Evolutionary conservation across 177 flowering plant genomes (phyloP).

Genomic region (Vitis hybrid): DNA sequence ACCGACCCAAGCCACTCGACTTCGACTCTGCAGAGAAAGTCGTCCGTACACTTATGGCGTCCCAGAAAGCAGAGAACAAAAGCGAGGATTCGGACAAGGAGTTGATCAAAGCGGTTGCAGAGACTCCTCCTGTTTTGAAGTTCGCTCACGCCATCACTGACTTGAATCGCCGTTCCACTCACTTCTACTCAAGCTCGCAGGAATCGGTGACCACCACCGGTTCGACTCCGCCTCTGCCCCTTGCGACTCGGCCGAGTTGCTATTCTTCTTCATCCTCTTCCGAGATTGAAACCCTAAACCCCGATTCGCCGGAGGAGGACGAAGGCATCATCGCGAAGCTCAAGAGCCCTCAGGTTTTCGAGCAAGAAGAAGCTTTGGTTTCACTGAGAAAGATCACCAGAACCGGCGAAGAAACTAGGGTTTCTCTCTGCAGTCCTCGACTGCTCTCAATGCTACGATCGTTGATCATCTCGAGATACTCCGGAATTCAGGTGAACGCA

Average conservation of each 20-base stretch:
- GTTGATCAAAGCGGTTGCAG: slow-evolving; percentile 17
- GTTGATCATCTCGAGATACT: slow-evolving; percentile 38
- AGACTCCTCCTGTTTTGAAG: slow-evolving; percentile 7
- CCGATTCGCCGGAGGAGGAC: slow-evolving; percentile 30
- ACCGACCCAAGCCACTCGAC: slow-evolving; percentile 37
- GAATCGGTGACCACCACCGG: slow-evolving; percentile 28
- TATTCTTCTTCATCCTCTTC: slow-evolving; percentile 50
- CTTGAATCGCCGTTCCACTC: slow-evolving; percentile 20
- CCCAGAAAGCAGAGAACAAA: neutral
- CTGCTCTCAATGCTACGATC: slow-evolving; percentile 43
- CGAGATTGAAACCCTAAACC: slow-evolving; percentile 27
- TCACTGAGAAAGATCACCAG: slow-evolving; percentile 45
- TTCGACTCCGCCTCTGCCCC: slow-evolving; percentile 24
- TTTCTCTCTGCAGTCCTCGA: slow-evolving; percentile 41
- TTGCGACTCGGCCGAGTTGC: slow-evolving; percentile 42
- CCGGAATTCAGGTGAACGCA: slow-evolving; percentile 48
- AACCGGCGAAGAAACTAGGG: slow-evolving; percentile 35
- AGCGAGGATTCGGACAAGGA: slow-evolving; percentile 5
- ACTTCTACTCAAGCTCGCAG: slow-evolving; percentile 29
- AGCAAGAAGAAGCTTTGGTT: slow-evolving; percentile 45
- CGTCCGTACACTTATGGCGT: slow-evolving; percentile 28
- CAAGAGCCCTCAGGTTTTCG: slow-evolving; percentile 34
- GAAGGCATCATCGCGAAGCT: slow-evolving; percentile 34
- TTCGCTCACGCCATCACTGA: slow-evolving; percentile 28
- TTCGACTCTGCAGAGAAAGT: slow-evolving; percentile 26